A percentile compares a stretch with the other conserved stretches of the same genome.
These are phyloP conservation scores for Boletus reticuloceps DNA, from an alignment of 768 basidiomycete genomes.

Conservation along the genomic window DNA sequence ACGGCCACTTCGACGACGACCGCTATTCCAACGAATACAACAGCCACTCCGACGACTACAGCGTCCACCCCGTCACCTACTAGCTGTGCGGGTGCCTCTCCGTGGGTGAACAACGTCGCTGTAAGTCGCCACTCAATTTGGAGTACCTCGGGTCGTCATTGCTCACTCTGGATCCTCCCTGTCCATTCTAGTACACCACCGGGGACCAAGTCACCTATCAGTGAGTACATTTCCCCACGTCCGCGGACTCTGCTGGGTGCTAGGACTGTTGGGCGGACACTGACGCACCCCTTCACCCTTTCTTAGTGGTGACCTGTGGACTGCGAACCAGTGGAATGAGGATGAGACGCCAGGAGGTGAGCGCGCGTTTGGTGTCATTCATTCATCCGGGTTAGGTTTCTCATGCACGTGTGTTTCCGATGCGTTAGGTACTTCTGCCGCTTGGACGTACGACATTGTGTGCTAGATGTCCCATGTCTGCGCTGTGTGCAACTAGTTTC, in stretches of 20 bases:
- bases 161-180: no score
- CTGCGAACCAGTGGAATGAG: constrained; percentile 48
- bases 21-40: no score
- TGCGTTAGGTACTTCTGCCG: constrained; percentile 45
- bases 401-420: background rate
- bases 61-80: no score
- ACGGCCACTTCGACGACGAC: no score
- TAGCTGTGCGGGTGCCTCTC: background rate
- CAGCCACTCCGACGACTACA: no score
- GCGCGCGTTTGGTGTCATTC: background rate
- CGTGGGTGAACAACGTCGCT: background rate
- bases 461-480: background rate
- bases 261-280: background rate
- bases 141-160: background rate
- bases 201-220: background rate
- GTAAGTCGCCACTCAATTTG: background rate
- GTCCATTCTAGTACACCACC: background rate
- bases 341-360: constrained; percentile 34
- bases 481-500: no score
- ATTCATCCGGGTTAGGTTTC: background rate
- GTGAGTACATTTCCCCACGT: constrained; percentile 9
- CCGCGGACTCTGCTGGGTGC: no score
- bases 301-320: constrained; percentile 47
- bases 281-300: no score
- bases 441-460: constrained; percentile 51